Base-by-base conservation (phyloP, 2,329 filamentous ascomycete genomes). In the Colletotrichum lupini region DNA sequence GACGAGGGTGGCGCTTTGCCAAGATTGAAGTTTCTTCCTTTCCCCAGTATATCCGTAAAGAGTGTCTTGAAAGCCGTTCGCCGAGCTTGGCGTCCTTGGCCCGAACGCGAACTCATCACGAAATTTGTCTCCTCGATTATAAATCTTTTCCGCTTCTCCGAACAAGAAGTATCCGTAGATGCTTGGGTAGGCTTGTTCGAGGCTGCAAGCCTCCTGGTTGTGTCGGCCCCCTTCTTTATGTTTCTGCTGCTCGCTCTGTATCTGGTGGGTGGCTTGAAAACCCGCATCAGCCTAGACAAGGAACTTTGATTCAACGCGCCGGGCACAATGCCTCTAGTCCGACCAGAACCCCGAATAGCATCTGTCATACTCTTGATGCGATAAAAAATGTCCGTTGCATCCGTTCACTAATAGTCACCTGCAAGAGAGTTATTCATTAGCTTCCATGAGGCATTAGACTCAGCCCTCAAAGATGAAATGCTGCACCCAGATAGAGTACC, bases 71-170 rank as follows among this genome's bases (percentile, higher is more conserved):
- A 60, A 14, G 9, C 7, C 28, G 9, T 42, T n/a, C 24, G 5
- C 52, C 49, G 3, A 56, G 59, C 70, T 70, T 61, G 66, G 60
- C 66, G 22, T 53, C n/a, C 70, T 72, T 65, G 66, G 70, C 60
- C 22, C 16, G 32, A 16, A 16, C 11, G 4, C 12, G 26, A 46
- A 19, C 22, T 57, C 30, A 49, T 68, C 57, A 63, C n/a, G 52
- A 24, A 24, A 1, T 4, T 14, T 28, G 24, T 9, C 16, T 6
- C 2, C 3, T 7, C 22, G 56, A 46, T 26, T 59, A 63, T 58
- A 57, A 60, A 70, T 60, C 60, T 22, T 11, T 12, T n/a, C 58
- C 26, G 5, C 22, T 42, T 28, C 22, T 60, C 30, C 28, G 46
- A 26, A 19, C 9, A 49, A 49, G 19, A 19, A 16, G 14, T 16